Evolutionary conservation across 2,329 filamentous ascomycete species (phyloP).

Genomic region (Microsporum ferrugineum): DNA sequence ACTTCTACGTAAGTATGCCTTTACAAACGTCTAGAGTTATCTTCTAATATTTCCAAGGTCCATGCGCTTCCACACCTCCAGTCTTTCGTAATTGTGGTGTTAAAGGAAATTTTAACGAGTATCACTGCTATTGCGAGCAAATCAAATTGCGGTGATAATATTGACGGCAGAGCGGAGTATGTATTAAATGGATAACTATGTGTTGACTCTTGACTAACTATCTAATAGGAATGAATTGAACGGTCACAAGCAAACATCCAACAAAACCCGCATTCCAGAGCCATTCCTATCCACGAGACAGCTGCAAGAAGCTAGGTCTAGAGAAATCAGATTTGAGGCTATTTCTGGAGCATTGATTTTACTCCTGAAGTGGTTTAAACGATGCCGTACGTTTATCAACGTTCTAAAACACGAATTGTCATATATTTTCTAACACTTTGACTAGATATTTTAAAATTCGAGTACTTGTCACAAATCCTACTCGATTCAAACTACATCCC

Average conservation of each 20-base stretch:
- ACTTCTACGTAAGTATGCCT: constrained; percentile 64
- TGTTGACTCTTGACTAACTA: neutral
- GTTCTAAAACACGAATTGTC: neutral
- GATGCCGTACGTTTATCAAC: constrained; percentile 60
- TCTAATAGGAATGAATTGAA: neutral
- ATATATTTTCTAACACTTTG: constrained; percentile 4
- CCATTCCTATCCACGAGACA: constrained; percentile 49
- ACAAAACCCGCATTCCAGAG: neutral
- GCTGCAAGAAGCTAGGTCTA: constrained; percentile 64
- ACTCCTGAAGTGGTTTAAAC: constrained; percentile 91
- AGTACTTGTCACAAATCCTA: constrained; percentile 86
- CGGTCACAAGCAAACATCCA: neutral
- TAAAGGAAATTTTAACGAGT: constrained; percentile 78
- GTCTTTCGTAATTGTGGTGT: constrained; percentile 80
- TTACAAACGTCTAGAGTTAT: neutral
- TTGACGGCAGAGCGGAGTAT: constrained; percentile 36
- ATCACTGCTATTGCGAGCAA: constrained; percentile 67
- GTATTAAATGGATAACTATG: constrained; percentile 20
- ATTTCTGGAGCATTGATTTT: constrained; percentile 79
- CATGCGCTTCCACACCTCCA: constrained; percentile 74
- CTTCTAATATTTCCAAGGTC: constrained; percentile 30
- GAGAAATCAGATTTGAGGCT: constrained; percentile 84
- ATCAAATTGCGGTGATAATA: constrained; percentile 35
- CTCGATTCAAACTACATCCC: constrained; percentile 93
- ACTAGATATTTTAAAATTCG: constrained; percentile 81